A percentile compares a stretch with the other conserved stretches of the same genome.
Conservation (phyloP, 441 rosid genomes). For the Populus hybrid region DNA sequence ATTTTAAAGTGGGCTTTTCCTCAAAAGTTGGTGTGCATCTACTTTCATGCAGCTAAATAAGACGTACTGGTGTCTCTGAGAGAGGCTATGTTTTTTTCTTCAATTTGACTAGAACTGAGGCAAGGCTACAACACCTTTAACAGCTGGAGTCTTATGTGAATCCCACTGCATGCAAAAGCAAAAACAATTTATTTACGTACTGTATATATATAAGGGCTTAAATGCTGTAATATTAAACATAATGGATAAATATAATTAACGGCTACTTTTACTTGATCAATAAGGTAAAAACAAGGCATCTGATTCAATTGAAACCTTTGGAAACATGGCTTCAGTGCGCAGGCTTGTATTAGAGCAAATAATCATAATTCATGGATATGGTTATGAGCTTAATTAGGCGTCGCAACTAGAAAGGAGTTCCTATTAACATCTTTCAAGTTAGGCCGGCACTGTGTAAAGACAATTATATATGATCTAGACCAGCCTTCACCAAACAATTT, state of each 20-base stretch:
- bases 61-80: background rate
- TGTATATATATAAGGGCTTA: too few species aligned
- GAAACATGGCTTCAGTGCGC: background rate
- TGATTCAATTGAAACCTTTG: background rate
- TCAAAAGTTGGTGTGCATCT: conserved; percentile 32
- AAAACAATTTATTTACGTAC: too few species aligned
- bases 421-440: background rate
- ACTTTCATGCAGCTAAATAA: conserved; percentile 11
- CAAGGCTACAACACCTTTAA: background rate
- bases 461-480: background rate
- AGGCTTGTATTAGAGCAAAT: background rate
- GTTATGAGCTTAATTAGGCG: background rate
- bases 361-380: background rate
- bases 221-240: too few species aligned
- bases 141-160: too few species aligned
- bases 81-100: background rate
- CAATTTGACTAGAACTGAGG: too few species aligned
- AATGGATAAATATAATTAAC: too few species aligned
- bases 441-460: background rate
- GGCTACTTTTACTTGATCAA: too few species aligned
- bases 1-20: background rate
- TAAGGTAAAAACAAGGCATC: conserved; percentile 4
- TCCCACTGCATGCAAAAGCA: too few species aligned
- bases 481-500: background rate
- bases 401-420: background rate